Percentiles rank a stretch among this genome's conserved stretches.
These are phyloP conservation scores for Syzygium grande DNA, from an alignment of 345 rosid species.

Conservation along the genomic window DNA sequence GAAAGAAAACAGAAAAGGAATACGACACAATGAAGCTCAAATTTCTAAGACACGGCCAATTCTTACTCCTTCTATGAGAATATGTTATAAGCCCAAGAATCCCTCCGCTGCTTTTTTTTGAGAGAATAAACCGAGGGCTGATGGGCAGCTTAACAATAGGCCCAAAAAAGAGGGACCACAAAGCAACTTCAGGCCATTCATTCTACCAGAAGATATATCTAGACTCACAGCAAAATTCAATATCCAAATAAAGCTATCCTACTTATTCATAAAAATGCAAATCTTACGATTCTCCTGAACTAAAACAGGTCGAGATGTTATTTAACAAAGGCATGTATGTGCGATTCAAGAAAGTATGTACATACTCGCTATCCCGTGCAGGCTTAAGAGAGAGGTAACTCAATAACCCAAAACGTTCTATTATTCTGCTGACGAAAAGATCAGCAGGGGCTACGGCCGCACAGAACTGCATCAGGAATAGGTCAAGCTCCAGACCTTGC, in stretches of 20 bases:
- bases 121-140: not conserved
- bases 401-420: slow-evolving; percentile 74
- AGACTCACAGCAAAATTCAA: not conserved
- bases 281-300: not conserved
- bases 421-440: slow-evolving; percentile 57
- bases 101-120: not conserved
- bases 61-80: not conserved
- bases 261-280: not conserved
- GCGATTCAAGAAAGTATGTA: not conserved
- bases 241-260: not conserved
- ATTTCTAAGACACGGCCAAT: not conserved
- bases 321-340: not conserved
- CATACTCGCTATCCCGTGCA: slow-evolving; percentile 58
- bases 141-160: not conserved
- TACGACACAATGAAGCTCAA: not conserved
- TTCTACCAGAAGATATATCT: not conserved
- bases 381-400: slow-evolving; percentile 52
- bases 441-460: slow-evolving; percentile 94
- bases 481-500: slow-evolving; percentile 88
- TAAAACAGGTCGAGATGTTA: not conserved
- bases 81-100: not conserved
- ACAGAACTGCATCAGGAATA: slow-evolving; percentile 94
- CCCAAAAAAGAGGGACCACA: not conserved
- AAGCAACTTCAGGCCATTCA: not conserved
- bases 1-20: not conserved